A percentile compares a stretch with the other conserved stretches of the same genome.
phyloP scores from a whole-genome alignment of 208 protist genomes.

The Trypanosoma avium region DNA sequence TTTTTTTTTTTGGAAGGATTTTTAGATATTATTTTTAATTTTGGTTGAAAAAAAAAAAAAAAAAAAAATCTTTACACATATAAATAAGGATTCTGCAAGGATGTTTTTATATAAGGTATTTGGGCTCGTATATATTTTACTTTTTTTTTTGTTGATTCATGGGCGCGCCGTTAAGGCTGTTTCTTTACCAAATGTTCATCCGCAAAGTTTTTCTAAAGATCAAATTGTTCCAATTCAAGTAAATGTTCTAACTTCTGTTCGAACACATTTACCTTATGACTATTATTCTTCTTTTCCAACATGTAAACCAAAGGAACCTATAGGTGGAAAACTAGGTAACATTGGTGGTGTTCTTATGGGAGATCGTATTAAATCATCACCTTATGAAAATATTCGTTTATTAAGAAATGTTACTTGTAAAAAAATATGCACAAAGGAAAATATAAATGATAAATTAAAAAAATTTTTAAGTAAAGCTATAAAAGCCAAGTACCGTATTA shows the following conservation, averaged over 20 bases:
- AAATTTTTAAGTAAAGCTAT: slow-evolving; percentile 31
- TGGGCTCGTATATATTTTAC: not conserved
- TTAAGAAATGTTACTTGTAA: slow-evolving; percentile 30
- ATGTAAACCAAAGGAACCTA: slow-evolving; percentile 53
- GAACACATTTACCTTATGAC: slow-evolving; percentile 90
- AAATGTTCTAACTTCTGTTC: slow-evolving; percentile 80
- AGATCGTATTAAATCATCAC: slow-evolving; percentile 87
- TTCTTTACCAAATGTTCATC: slow-evolving; percentile 11
- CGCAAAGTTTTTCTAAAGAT: slow-evolving; percentile 1
- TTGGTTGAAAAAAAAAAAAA: too few relatives aligned
- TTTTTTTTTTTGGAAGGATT: too few relatives aligned
- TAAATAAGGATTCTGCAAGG: not conserved
- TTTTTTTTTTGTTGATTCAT: not conserved
- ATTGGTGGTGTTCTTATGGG: slow-evolving; percentile 93
- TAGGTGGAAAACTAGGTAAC: slow-evolving; percentile 60
- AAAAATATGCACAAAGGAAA: slow-evolving; percentile 22
- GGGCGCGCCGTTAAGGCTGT: not conserved
- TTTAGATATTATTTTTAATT: too few relatives aligned
- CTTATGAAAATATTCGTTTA: slow-evolving; percentile 47
- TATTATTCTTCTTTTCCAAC: slow-evolving; percentile 84
- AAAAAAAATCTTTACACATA: not conserved
- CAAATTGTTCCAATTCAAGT: slow-evolving; percentile 51
- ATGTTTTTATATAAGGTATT: not conserved
- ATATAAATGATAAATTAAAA: slow-evolving; percentile 18
- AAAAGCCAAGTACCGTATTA: slow-evolving; percentile 31